Conservation (phyloP, 768 basidiomycete species). For the Kwoniella sp. region DNA sequence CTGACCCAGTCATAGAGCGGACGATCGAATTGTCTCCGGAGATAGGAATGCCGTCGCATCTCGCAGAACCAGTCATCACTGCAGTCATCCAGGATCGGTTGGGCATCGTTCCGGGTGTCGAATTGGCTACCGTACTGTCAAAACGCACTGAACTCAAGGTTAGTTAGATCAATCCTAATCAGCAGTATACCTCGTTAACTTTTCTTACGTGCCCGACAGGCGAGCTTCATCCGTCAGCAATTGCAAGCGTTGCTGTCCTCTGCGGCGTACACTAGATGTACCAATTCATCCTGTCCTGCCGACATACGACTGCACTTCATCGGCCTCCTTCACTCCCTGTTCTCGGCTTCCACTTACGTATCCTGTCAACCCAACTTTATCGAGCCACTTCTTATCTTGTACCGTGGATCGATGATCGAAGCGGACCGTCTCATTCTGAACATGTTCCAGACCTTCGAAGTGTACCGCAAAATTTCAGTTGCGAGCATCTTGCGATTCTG, state of each 20-base stretch:
- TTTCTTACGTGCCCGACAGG: conserved; percentile 21
- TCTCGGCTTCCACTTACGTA: conserved; percentile 74
- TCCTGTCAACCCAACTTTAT: conserved; percentile 84
- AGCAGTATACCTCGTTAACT: background rate
- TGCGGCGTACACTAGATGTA: conserved; percentile 63
- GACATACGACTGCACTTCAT: conserved; percentile 61
- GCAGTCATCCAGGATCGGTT: conserved; percentile 68
- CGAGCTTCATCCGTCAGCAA: conserved; percentile 58
- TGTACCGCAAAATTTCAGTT: conserved; percentile 67
- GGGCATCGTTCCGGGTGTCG: conserved; percentile 49
- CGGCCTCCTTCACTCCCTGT: conserved; percentile 67
- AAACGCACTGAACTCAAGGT: conserved; percentile 67
- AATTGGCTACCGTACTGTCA: conserved; percentile 60
- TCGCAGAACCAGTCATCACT: conserved; percentile 72
- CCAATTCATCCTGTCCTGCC: conserved; percentile 37
- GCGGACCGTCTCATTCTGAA: conserved; percentile 71
- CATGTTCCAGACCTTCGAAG: conserved; percentile 78
- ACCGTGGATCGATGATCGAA: conserved; percentile 70
- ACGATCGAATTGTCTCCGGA: background rate
- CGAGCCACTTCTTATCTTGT: conserved; percentile 73
- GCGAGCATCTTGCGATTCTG: conserved; percentile 68
- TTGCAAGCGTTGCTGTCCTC: conserved; percentile 69
- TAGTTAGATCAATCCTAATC: conserved; percentile 21
- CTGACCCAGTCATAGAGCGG: background rate
- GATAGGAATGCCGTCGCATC: conserved; percentile 61